Percentiles rank a stretch among this genome's conserved stretches.
Conservation (phyloP, 129 eudicot genomes). For the sunflower (Helianthus annuus) region DNA sequence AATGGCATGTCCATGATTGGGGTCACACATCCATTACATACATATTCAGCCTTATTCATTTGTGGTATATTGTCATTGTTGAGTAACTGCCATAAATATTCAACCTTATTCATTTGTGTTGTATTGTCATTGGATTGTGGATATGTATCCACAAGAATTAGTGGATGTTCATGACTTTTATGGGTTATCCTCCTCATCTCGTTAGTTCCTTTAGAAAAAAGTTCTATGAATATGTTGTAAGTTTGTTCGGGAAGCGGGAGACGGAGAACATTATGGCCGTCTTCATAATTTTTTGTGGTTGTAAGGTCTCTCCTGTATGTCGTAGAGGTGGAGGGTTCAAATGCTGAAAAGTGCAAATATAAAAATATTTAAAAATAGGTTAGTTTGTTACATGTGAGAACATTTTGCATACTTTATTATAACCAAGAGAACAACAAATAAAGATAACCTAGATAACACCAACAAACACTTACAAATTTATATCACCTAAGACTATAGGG, state of each 20-base stretch:
- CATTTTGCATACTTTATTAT: too few species aligned
- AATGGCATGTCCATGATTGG: not conserved
- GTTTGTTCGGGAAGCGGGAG: not conserved
- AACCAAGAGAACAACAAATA: too few species aligned
- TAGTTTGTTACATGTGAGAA: too few species aligned
- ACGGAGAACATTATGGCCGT: not conserved
- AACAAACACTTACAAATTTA: too few species aligned
- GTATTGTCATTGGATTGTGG: not conserved
- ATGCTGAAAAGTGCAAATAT: too few species aligned
- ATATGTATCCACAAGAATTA: not conserved
- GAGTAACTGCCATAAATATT: not conserved
- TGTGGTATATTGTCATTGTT: not conserved
- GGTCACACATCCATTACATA: not conserved
- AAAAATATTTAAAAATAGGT: too few species aligned
- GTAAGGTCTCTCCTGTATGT: too few species aligned
- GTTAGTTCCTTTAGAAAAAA: not conserved
- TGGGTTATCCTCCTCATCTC: not conserved
- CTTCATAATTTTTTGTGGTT: not conserved
- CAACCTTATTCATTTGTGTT: not conserved
- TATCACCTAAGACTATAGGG: too few species aligned
- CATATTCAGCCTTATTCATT: not conserved
- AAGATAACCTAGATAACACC: too few species aligned
- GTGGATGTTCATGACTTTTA: not conserved
- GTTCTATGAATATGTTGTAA: not conserved
- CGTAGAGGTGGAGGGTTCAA: too few species aligned